Evolutionary conservation across 2,329 filamentous ascomycete genomes (phyloP), one percentile per base, ranked within the genome.

Genomic region (Pseudogymnoascus destructans): DNA sequence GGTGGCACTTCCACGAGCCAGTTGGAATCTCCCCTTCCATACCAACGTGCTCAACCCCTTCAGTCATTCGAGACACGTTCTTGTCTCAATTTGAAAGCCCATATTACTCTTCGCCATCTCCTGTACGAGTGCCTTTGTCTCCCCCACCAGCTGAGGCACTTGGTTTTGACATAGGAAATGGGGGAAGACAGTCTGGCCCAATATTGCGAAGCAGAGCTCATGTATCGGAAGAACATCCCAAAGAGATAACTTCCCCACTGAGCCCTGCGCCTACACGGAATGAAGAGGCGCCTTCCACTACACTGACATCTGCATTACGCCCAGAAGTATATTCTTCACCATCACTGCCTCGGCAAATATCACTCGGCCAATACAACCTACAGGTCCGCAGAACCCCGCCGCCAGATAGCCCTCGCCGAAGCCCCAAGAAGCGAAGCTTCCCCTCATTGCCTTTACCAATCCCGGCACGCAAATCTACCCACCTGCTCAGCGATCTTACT

Each of bases 1-100:
- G 46, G 46, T 30, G 46, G 46, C 25, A 52, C 46, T 32, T 52
- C 46, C 30, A 52, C 46, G 5, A 52, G 46, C 25, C 46, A 52
- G 25, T 52, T 52, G 46, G 46, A 52, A 52, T 52, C 46, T 52
- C 46, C 13, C 46, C 46, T 11, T 52, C 46, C n/a, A 52, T 52
- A 32, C 46, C 46, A 32, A 52, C 46, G 1, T 52, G 46, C 25
- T 52, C 46, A 17, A 52, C 46, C 9, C 46, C 46, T 13, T 52
- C 46, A 13, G 46, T 32, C 23, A 8, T 32, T 19, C n/a, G 46
- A 13, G 46, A 52, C 15, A 52, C 46, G 3, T 32, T 52, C 30
- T 11, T 25, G 11, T 52, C 46, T 30, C 25, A 52, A 30, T 17
- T 52, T 30, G 15, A 52, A 17, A 52, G 46, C 15, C 46, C n/a